Conservation (phyloP, 2,329 filamentous ascomycete genomes). For the Trichoderma koningiopsis region DNA sequence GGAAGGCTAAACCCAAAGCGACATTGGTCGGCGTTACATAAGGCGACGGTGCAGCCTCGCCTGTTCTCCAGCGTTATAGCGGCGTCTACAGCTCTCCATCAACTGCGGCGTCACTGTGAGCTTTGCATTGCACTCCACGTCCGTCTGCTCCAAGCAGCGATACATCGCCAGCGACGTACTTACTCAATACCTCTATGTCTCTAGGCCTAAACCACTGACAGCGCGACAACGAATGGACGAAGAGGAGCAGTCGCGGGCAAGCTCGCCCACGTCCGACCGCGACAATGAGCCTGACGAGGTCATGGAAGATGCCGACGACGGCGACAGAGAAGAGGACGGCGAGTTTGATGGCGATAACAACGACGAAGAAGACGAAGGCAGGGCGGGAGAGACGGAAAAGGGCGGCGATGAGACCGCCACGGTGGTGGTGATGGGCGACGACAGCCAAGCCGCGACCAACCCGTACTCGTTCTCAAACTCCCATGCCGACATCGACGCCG, state of each 20-base stretch:
- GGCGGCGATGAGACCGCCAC: slow-evolving; percentile 44
- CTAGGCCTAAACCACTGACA: background rate
- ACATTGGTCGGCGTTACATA: background rate
- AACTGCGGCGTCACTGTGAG: background rate
- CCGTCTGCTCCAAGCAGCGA: background rate
- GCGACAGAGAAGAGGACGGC: slow-evolving; percentile 50
- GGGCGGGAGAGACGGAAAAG: slow-evolving; percentile 40
- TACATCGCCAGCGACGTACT: background rate
- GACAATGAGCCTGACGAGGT: slow-evolving; percentile 57
- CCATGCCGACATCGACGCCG: slow-evolving; percentile 26
- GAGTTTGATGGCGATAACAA: slow-evolving; percentile 50
- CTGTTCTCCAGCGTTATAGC: background rate
- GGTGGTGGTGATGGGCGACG: slow-evolving; percentile 30
- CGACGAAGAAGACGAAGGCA: slow-evolving; percentile 40
- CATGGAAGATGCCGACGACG: slow-evolving; percentile 55
- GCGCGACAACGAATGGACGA: slow-evolving; percentile 35
- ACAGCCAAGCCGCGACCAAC: slow-evolving; percentile 31
- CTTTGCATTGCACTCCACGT: background rate
- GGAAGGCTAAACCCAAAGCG: background rate
- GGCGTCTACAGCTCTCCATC: background rate
- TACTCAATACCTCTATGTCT: background rate
- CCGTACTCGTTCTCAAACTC: background rate
- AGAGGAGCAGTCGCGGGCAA: slow-evolving; percentile 39
- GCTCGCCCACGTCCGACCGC: slow-evolving; percentile 40
- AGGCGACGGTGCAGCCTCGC: background rate